Percentiles rank a stretch among this genome's conserved stretches.
These are phyloP conservation scores for Mesostigma viride DNA, from an alignment of 139 green algal species.

Conservation along the genomic window DNA sequence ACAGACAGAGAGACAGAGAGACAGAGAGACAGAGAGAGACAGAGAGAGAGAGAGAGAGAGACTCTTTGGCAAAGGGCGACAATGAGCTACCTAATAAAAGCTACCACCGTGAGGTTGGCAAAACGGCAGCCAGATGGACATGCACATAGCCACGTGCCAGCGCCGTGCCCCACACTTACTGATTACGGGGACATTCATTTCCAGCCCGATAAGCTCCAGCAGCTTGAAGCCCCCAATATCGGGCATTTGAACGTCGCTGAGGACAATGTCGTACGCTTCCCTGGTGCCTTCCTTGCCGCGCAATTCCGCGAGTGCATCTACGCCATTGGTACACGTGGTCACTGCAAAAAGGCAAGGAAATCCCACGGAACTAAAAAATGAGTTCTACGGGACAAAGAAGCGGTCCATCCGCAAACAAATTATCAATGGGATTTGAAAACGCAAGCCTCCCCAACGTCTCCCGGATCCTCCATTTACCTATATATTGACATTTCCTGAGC, in stretches of 20 bases:
- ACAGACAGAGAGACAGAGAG: not conserved
- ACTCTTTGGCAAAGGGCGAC: no score
- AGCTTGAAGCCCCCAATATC: conserved; percentile 96
- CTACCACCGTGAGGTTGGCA: no score
- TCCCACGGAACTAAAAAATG: not conserved
- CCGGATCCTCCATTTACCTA: conserved; percentile 40
- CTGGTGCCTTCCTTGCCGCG: conserved; percentile 22
- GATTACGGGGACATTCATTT: conserved; percentile 89
- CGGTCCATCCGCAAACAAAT: not conserved
- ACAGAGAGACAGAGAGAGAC: not conserved
- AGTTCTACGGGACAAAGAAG: not conserved
- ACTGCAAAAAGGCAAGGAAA: conserved; percentile 11
- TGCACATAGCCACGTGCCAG: no score
- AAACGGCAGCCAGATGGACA: no score
- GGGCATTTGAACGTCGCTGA: conserved; percentile 96
- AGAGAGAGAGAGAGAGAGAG: no score
- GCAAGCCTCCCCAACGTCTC: not conserved
- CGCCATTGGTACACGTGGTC: conserved; percentile 15
- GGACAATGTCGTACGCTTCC: conserved; percentile 74
- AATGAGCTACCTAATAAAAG: no score
- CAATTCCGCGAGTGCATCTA: conserved; percentile 5
- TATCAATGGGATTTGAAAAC: not conserved
- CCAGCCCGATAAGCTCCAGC: conserved; percentile 76
- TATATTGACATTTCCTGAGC: conserved; percentile 72
- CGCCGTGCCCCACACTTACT: no score